phyloP scores from a whole-genome alignment of 73 alveolate species.

The Blepharisma japonicum region DNA sequence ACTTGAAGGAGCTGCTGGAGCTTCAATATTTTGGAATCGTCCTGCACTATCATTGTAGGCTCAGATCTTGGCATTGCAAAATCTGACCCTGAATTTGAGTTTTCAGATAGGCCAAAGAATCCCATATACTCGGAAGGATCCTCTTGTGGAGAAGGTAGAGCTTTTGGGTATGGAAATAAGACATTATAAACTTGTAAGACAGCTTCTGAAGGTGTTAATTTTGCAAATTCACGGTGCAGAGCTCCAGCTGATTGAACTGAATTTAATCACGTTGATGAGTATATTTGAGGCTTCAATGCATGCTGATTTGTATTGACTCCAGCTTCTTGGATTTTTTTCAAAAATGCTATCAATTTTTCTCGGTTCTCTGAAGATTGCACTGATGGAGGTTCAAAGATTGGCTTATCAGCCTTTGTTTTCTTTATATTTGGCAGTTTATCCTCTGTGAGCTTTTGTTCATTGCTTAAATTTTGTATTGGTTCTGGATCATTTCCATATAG shows the following conservation, averaged over 20 bases:
- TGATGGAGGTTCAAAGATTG: not conserved
- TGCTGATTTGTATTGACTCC: slow-evolving; percentile 55
- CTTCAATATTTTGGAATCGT: not conserved
- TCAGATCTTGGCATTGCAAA: not conserved
- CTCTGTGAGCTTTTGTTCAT: not conserved
- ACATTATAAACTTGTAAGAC: slow-evolving; percentile 54
- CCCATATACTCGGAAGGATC: slow-evolving; percentile 15
- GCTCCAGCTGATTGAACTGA: slow-evolving; percentile 47
- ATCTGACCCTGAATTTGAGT: not conserved
- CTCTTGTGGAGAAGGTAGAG: slow-evolving; percentile 55
- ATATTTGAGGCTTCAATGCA: slow-evolving; percentile 49
- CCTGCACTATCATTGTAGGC: not conserved
- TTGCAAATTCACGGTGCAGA: slow-evolving; percentile 25
- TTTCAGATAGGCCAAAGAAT: not conserved
- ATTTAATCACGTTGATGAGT: slow-evolving; percentile 64
- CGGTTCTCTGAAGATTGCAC: not conserved
- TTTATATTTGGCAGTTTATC: slow-evolving; percentile 12
- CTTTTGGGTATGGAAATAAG: slow-evolving; percentile 58
- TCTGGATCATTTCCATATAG: not conserved
- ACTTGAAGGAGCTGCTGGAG: not conserved
- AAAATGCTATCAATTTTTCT: slow-evolving; percentile 43
- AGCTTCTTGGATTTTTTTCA: slow-evolving; percentile 60
- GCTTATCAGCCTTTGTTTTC: not conserved
- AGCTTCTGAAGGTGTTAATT: slow-evolving; percentile 47
- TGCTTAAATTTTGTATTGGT: not conserved